Evolutionary conservation across 345 rosid genomes (phyloP), one percentile per base, ranked within the genome.

Genomic region (Luvunga scandens): DNA sequence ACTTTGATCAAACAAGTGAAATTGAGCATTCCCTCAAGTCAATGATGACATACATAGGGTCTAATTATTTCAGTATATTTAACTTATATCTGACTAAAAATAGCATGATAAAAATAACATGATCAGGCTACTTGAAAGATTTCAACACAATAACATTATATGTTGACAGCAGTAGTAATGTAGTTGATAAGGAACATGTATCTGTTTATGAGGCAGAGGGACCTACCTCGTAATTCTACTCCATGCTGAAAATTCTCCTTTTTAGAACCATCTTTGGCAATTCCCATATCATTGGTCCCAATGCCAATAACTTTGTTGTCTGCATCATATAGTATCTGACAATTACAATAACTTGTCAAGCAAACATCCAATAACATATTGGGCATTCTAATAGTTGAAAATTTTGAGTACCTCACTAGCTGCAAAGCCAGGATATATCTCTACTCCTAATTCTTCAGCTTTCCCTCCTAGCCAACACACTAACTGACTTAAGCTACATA

Each of bases 361-460:
- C 38, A 83, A 75, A 64, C 27, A 74, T 83, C 60, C 48, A 72
- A 63, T 45, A 69, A 22, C 57, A 81, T 19, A 36, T 10, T n/a
- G 21, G 6, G 34, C 53, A 75, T 55, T 28, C 57, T 70, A 8
- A 71, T 27, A 73, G 42, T 72, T 72, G 34, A 34, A 64, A 76
- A 79, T 6, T 8, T 73, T 53, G 57, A 67, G 82, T 56, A 95
- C 98, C 97, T 95, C 99, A 80, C 92, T 84, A 66, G 98, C 98
- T 71, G 99, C 90, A 85, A 95, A 92, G 5, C 99, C 98, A 2
- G 99, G 99, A 88, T 95, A 95, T 81, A 95, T 93, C 86, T 95
- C 99, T 31, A 87, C 93, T 74, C 99, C 99, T 75, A 89, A 79
- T 85, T 95, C 99, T 87, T 95, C 96, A 70, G 99, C 99, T 89